Base-by-base conservation (phyloP, 2,329 filamentous ascomycete genomes). In the Pseudogymnoascus sp. region DNA sequence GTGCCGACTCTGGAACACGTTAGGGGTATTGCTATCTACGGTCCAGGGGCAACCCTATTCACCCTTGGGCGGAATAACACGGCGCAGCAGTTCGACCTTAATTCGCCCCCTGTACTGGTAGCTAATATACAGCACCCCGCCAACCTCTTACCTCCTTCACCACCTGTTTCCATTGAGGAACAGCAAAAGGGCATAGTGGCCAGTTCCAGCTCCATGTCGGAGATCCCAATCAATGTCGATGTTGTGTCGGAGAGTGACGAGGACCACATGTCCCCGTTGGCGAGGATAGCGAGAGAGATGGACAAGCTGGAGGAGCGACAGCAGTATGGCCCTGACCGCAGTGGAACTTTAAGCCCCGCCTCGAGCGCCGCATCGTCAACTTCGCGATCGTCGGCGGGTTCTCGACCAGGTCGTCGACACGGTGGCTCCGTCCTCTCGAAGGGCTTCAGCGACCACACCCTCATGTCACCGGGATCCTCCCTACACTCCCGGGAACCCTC, bases 71-170 rank as follows among this genome's bases (percentile, higher is more conserved):
- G 87, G 39, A 91, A 93, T 67, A 87, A 93, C 70, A 94, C 90
- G 2, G 88, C 96, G 2, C 93, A 97, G 73, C 94, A 99, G 72
- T 97, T 96, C 71, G 92, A 97, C 71, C 80, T 97, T 43, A 96
- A 95, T 68, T 90, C 89, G 7, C 85, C 87, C 6, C 83, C 89
- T 11, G 78, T 85, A 70, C 84, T 97, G 78, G 89, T 97, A 28
- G 87, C 88, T 64, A 92, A 91, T 70, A 88, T 94, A 11, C 92
- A 96, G 68, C 92, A 97, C 72, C 83, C 88, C 32, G 90, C 91
- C 20, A 85, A 88, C 64, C 80, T 88, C 28, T 81, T 91, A 12
- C 89, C 91, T 30, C 89, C 91, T 0, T 91, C 89, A 1, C 90
- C 91, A 11, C 90, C 91, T 1, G 89, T 92, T 39, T 92, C 89